Conservation (phyloP, 805 yeast species). For the Hanseniaspora singularis region DNA sequence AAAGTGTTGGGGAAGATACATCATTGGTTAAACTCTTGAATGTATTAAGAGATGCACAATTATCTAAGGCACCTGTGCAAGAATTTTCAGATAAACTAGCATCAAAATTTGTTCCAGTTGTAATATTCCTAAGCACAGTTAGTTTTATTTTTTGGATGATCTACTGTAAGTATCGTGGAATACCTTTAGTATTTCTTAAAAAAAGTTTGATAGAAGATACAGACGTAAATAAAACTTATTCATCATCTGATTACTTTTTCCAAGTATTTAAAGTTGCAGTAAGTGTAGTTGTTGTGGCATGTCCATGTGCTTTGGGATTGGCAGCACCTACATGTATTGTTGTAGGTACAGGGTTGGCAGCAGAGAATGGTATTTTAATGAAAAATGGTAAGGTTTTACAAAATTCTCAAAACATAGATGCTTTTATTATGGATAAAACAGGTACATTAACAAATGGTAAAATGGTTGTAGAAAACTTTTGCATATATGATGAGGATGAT, state of each 20-base stretch:
- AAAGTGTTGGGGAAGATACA: slow-evolving; percentile 68
- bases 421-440: slow-evolving; percentile 82
- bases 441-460: slow-evolving; percentile 86
- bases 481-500: slow-evolving; percentile 17
- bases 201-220: slow-evolving; percentile 17
- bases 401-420: slow-evolving; percentile 47
- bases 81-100: slow-evolving; percentile 77
- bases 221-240: not conserved
- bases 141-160: slow-evolving; percentile 61
- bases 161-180: slow-evolving; percentile 27
- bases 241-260: slow-evolving; percentile 43
- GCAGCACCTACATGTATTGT: slow-evolving; percentile 98
- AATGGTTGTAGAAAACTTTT: slow-evolving; percentile 38
- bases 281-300: slow-evolving; percentile 90
- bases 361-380: slow-evolving; percentile 73
- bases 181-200: slow-evolving; percentile 39
- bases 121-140: slow-evolving; percentile 45
- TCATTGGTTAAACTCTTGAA: slow-evolving; percentile 77
- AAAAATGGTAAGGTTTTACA: slow-evolving; percentile 90
- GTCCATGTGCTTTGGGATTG: slow-evolving; percentile 95
- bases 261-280: slow-evolving; percentile 70
- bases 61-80: slow-evolving; percentile 82
- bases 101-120: slow-evolving; percentile 69
- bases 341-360: slow-evolving; percentile 98
- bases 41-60: slow-evolving; percentile 80